Conservation (phyloP, 176 grass and related monocot genomes). For the Paspalum vaginatum region DNA sequence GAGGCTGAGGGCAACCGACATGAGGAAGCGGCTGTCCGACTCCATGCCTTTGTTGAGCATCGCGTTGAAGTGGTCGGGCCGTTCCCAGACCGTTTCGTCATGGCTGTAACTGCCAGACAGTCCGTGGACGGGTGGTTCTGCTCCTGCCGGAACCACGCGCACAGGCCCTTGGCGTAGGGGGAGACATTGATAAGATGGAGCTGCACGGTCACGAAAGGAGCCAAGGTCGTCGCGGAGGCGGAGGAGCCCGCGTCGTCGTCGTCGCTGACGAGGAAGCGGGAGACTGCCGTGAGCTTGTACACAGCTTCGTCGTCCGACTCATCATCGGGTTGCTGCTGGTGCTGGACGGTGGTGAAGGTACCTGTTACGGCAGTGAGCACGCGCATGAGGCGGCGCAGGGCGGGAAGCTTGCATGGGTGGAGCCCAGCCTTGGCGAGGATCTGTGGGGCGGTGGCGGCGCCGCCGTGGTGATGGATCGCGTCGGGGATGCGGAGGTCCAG, state of each 20-base stretch:
- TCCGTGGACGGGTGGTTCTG: not conserved
- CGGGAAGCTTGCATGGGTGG: not conserved
- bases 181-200: not conserved
- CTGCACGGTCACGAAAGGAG: not conserved
- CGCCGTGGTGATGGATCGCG: not conserved
- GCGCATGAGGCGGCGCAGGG: conserved; percentile 24
- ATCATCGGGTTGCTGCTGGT: not conserved
- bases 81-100: not conserved
- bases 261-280: not conserved
- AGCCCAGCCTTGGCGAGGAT: not conserved
- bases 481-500: not conserved
- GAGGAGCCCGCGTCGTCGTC: not conserved
- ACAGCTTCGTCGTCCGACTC: not conserved
- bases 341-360: not conserved
- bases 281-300: not conserved
- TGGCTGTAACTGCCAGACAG: not conserved
- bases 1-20: not conserved
- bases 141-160: not conserved
- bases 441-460: not conserved
- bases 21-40: conserved; percentile 14
- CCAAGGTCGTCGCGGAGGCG: not conserved
- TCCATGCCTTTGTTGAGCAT: conserved; percentile 38
- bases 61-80: not conserved
- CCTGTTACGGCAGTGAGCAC: not conserved
- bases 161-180: not conserved